Evolutionary conservation across 2,329 filamentous ascomycete species (phyloP).

Genomic region (Alternaria ethzedia): DNA sequence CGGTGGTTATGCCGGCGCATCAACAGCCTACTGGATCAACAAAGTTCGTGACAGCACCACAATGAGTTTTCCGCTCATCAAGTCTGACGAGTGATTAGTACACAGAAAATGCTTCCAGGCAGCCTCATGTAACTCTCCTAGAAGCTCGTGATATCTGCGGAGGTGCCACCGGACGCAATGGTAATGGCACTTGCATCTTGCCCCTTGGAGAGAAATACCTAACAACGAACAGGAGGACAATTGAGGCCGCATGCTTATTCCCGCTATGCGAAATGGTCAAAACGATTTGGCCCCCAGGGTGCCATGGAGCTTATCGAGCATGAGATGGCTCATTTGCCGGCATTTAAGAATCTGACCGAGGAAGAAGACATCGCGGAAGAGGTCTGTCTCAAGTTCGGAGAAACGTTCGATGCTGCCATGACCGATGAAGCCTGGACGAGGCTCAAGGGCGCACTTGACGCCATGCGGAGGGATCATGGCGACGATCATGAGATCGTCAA

Average conservation of each 20-base stretch:
- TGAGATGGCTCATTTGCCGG: constrained; percentile 14
- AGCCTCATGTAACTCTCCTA: constrained; percentile 16
- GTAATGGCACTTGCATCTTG: not conserved
- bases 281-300: constrained; percentile 12
- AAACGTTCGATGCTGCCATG: constrained; percentile 22
- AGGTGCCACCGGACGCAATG: constrained; percentile 17
- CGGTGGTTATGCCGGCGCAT: constrained; percentile 16
- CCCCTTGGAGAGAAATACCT: not conserved
- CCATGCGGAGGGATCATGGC: constrained; percentile 15
- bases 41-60: constrained; percentile 9
- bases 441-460: constrained; percentile 13
- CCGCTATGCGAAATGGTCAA: constrained; percentile 14
- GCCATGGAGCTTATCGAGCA: constrained; percentile 19
- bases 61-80: not conserved
- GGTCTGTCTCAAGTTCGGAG: constrained; percentile 16
- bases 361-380: constrained; percentile 15
- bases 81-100: constrained; percentile 8
- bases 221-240: constrained; percentile 14
- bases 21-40: constrained; percentile 20
- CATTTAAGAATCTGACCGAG: constrained; percentile 10
- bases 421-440: constrained; percentile 18
- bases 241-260: constrained; percentile 19
- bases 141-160: constrained; percentile 18
- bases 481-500: constrained; percentile 12
- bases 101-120: constrained; percentile 8